Percentiles rank a stretch among this genome's conserved stretches.
Evolutionary conservation across 768 basidiomycete species (phyloP).

Genomic region (Amanita jacksonii): DNA sequence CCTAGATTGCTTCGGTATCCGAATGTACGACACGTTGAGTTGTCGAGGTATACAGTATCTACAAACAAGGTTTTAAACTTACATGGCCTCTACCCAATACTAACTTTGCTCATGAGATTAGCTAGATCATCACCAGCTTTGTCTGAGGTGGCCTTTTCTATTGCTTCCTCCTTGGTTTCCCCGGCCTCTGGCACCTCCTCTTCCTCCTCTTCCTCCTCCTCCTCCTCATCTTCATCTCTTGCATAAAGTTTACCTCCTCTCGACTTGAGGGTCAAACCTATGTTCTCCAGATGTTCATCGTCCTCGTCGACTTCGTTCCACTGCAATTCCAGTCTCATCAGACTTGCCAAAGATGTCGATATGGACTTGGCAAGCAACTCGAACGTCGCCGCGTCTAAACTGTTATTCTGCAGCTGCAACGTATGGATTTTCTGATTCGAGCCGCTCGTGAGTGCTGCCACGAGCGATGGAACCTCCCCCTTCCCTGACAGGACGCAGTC

Average conservation of each 20-base stretch:
- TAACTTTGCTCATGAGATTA: slow-evolving; percentile 57
- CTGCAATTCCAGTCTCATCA: slow-evolving; percentile 76
- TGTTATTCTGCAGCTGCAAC: slow-evolving; percentile 87
- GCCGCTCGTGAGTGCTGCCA: slow-evolving; percentile 54
- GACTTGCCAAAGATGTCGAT: slow-evolving; percentile 39
- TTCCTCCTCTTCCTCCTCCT: slow-evolving; percentile 56
- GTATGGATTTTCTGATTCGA: slow-evolving; percentile 66
- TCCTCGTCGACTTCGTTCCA: slow-evolving; percentile 86
- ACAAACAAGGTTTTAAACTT: not conserved
- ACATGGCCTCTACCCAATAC: slow-evolving; percentile 22
- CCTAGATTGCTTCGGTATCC: slow-evolving; percentile 9
- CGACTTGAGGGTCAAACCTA: slow-evolving; percentile 45
- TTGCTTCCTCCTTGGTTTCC: slow-evolving; percentile 22
- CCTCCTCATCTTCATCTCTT: slow-evolving; percentile 76
- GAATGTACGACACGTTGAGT: not conserved
- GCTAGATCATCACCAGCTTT: slow-evolving; percentile 48
- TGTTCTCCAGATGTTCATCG: slow-evolving; percentile 47
- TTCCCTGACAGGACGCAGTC: slow-evolving; percentile 82
- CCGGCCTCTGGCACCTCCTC: slow-evolving; percentile 39
- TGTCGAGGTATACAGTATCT: slow-evolving; percentile 4
- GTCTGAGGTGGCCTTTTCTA: slow-evolving; percentile 14
- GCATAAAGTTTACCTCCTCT: slow-evolving; percentile 60
- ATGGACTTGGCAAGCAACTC: slow-evolving; percentile 60
- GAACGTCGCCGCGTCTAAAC: slow-evolving; percentile 66
- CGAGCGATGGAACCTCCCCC: slow-evolving; percentile 65